Conservation (phyloP, 176 grass and related monocot species). For the Triticum turgidum region DNA sequence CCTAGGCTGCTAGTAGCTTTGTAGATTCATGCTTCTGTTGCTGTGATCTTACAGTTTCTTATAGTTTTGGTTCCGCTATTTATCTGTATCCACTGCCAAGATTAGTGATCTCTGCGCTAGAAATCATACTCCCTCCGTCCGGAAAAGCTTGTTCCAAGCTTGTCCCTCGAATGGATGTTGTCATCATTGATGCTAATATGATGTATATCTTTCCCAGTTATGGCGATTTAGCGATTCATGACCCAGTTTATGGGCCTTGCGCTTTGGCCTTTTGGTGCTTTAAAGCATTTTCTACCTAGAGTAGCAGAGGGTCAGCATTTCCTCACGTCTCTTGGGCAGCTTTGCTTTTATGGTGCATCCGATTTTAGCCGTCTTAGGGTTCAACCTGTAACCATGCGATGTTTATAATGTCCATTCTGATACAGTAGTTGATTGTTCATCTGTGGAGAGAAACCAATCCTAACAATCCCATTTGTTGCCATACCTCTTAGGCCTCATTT, state of each 20-base stretch:
- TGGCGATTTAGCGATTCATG: neutral
- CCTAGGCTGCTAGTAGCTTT: too few species aligned
- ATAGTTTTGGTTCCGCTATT: neutral
- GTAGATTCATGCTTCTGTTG: neutral
- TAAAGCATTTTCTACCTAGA: neutral
- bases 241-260: neutral
- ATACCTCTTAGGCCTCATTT: too few species aligned
- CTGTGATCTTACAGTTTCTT: neutral
- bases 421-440: too few species aligned
- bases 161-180: too few species aligned
- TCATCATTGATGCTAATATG: neutral
- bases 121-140: too few species aligned
- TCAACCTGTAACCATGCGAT: too few species aligned
- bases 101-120: neutral
- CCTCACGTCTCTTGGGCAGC: too few species aligned
- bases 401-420: too few species aligned
- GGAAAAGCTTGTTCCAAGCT: too few species aligned
- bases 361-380: too few species aligned
- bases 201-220: neutral
- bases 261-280: neutral
- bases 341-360: too few species aligned
- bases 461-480: neutral
- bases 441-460: neutral
- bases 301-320: too few species aligned
- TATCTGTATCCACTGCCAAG: neutral